A percentile compares a stretch with the other conserved stretches of the same genome.
Evolutionary conservation across 2,329 filamentous ascomycete genomes (phyloP).

Genomic region (Geosmithia morbida): DNA sequence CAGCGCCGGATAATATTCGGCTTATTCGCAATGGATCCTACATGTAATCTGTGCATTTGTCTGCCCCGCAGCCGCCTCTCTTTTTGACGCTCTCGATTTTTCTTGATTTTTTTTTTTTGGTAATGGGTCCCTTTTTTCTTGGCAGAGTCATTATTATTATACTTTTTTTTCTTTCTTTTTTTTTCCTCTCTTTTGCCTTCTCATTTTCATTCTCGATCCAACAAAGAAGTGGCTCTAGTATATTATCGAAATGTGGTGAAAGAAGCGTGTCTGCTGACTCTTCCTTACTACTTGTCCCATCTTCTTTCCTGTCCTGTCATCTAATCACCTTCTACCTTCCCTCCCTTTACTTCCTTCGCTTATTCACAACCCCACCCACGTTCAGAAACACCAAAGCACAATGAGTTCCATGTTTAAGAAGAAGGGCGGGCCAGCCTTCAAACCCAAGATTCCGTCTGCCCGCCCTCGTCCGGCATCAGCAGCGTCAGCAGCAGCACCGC

Average conservation of each 20-base stretch:
- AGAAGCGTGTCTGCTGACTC: not conserved
- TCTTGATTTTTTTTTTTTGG: too few relatives aligned
- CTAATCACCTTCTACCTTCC: too few relatives aligned
- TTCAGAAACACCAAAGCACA: conserved; percentile 18
- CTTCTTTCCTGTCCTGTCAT: too few relatives aligned
- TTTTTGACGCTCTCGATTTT: not conserved
- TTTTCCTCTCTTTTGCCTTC: not conserved
- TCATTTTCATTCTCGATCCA: not conserved
- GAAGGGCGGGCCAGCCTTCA: conserved; percentile 46
- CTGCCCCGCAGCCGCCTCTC: not conserved
- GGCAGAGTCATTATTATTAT: not conserved
- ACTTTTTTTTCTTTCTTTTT: not conserved
- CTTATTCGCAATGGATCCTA: not conserved
- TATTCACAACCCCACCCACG: not conserved
- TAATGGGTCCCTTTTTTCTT: not conserved
- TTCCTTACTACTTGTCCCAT: not conserved
- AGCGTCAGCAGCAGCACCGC: not conserved
- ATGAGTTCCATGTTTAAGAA: conserved; percentile 61
- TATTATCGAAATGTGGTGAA: too few relatives aligned
- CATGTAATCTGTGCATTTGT: too few relatives aligned
- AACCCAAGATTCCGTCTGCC: conserved; percentile 49
- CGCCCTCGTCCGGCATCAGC: conserved; percentile 24
- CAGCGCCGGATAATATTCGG: conserved; percentile 3
- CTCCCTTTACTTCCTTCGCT: not conserved
- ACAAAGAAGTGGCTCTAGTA: too few relatives aligned